Evolutionary conservation across 179 eudicot genomes (phyloP), one percentile per base, ranked within the genome.

Genomic region (Beta lomatogona): DNA sequence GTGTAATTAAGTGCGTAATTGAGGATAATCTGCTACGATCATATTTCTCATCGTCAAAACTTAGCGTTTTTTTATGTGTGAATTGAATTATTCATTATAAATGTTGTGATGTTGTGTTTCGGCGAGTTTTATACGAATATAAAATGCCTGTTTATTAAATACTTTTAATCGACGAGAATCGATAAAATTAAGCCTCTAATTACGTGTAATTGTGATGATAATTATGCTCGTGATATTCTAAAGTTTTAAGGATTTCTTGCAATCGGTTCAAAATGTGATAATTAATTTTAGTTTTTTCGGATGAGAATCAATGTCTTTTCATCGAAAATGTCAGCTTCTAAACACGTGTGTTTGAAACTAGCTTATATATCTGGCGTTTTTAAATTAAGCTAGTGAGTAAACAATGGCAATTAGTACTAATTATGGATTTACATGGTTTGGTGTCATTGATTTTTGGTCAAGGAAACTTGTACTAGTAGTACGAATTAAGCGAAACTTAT

Each of bases 371-470:
- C 15, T 3, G 75, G 15, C 28, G 48, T 58, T 59, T 6, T n/a
- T 53, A 3, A 16, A 46, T 25, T 19, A 11, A 22, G 22, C 6
- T 46, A 21, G 28, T 15, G 8, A 46, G 9, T 22, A 45, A 53
- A 67, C 46, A 45, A 21, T 61, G 57, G 55, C 15, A 76, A 12
- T 50, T 14, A 15, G 12, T 36, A 46, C 25, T 18, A 50, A 59
- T 80, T 44, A 80, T 73, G 50, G 41, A 50, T 72, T 50, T 0
- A 25, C 28, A 61, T 80, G 81, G 54, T 79, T 22, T 77, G 52
- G 52, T 77, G 80, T 52, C 19, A 46, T 61, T 48, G 13, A 12
- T 15, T 19, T 19, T 13, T 60, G 55, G 25, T 60, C 28, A 45
- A 48, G 22, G 48, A 65, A 63, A 64, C 55, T 14, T 63, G 69